Percentiles rank a stretch among this genome's conserved stretches.
phyloP scores from a whole-genome alignment of 306 rosid genomes.

The Sophora flavescens region DNA sequence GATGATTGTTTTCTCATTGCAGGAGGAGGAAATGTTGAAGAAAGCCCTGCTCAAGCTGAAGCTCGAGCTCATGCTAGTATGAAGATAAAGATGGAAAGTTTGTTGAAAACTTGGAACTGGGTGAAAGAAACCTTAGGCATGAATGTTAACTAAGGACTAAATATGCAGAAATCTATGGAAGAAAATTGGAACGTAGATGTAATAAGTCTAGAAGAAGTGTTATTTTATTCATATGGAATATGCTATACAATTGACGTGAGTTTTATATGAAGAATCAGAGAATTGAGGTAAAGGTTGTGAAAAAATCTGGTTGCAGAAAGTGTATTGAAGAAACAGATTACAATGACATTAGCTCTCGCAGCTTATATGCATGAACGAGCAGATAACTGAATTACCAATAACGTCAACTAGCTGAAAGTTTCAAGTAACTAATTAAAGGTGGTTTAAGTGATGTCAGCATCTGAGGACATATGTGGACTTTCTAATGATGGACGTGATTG shows the following conservation, averaged over 20 bases:
- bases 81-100: conserved; percentile 60
- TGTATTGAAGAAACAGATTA: no score
- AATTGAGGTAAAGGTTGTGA: no score
- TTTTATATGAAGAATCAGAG: not conserved
- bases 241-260: not conserved
- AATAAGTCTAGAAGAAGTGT: not conserved
- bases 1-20: conserved; percentile 21
- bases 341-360: no score
- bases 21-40: conserved; percentile 55
- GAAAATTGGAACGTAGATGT: not conserved
- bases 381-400: no score
- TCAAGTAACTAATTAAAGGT: no score
- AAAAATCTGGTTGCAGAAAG: no score
- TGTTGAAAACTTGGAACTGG: conserved; percentile 63
- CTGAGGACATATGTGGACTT: no score
- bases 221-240: not conserved
- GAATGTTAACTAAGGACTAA: conserved; percentile 19
- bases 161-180: not conserved
- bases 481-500: no score
- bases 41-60: conserved; percentile 76
- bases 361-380: no score
- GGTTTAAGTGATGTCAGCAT: no score
- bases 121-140: conserved; percentile 42
- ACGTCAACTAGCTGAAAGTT: no score
- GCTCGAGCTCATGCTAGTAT: conserved; percentile 66